These are phyloP conservation scores for Sugiyamaella paludigena DNA, from an alignment of 1,139 yeast species.

Conservation along the genomic window DNA sequence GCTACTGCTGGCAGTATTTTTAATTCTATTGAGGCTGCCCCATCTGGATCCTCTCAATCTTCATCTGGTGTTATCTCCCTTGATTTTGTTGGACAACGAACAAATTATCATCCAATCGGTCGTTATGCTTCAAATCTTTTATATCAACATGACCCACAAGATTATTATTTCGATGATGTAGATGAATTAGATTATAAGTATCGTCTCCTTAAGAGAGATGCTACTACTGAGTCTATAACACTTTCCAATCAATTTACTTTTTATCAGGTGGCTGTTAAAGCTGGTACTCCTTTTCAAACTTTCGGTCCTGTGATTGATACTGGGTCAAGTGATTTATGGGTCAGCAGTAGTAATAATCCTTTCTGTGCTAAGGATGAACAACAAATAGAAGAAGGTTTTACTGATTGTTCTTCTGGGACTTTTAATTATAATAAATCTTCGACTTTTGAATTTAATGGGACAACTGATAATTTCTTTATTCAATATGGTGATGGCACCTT, in stretches of 20 bases:
- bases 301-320: slow-evolving; percentile 43
- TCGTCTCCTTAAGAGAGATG: slow-evolving; percentile 48
- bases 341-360: slow-evolving; percentile 39
- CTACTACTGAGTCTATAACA: neutral
- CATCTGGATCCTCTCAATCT: neutral
- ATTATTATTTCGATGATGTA: too few relatives aligned
- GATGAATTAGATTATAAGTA: slow-evolving; percentile 25
- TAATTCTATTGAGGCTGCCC: neutral
- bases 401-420: slow-evolving; percentile 23
- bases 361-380: slow-evolving; percentile 25
- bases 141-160: neutral
- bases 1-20: slow-evolving; percentile 1
- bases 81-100: slow-evolving; percentile 8
- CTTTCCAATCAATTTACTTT: slow-evolving; percentile 26
- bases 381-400: slow-evolving; percentile 16
- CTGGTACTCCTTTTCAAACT: slow-evolving; percentile 43
- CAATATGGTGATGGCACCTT: slow-evolving; percentile 61
- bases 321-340: slow-evolving; percentile 60
- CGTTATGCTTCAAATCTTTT: slow-evolving; percentile 9
- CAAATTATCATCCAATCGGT: slow-evolving; percentile 13
- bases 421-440: slow-evolving; percentile 25
- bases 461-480: slow-evolving; percentile 40
- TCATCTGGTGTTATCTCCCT: slow-evolving; percentile 8
- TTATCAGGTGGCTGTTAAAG: slow-evolving; percentile 40
- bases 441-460: slow-evolving; percentile 21